Conservation (phyloP, 129 eudicot genomes). For the Smallanthus sonchifolius region DNA sequence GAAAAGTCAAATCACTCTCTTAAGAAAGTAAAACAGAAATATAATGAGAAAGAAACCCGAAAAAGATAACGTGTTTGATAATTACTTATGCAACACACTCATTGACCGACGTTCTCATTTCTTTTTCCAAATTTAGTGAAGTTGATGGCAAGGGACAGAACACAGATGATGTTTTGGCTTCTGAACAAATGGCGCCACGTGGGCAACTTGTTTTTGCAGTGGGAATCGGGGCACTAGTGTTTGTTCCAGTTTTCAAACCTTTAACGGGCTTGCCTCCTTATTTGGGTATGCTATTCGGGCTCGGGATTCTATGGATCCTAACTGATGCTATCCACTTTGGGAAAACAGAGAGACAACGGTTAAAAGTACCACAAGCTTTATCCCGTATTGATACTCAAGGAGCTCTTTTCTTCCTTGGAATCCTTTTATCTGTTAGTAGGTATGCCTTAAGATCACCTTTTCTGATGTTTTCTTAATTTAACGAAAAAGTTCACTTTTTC, state of each 20-base stretch:
- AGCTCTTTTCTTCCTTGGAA: constrained; percentile 91
- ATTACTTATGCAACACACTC: neutral
- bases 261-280: constrained; percentile 91
- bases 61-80: neutral
- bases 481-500: neutral
- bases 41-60: neutral
- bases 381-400: constrained; percentile 99
- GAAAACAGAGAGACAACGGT: constrained; percentile 78
- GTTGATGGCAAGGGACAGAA: constrained; percentile 69
- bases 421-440: constrained; percentile 98
- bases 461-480: too few species aligned
- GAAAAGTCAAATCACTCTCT: neutral
- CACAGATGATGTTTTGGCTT: constrained; percentile 64
- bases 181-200: constrained; percentile 99
- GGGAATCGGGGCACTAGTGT: constrained; percentile 81
- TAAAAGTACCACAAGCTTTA: constrained; percentile 96
- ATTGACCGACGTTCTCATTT: neutral
- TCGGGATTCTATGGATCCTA: constrained; percentile 92
- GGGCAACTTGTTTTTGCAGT: constrained; percentile 89
- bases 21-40: neutral
- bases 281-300: constrained; percentile 94
- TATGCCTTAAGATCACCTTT: constrained; percentile 16
- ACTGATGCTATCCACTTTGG: constrained; percentile 98
- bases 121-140: constrained; percentile 49
- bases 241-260: constrained; percentile 90